Evolutionary conservation across 2,329 filamentous ascomycete genomes (phyloP), one percentile per base, ranked within the genome.

Genomic region (Pyrenochaeta sp.): DNA sequence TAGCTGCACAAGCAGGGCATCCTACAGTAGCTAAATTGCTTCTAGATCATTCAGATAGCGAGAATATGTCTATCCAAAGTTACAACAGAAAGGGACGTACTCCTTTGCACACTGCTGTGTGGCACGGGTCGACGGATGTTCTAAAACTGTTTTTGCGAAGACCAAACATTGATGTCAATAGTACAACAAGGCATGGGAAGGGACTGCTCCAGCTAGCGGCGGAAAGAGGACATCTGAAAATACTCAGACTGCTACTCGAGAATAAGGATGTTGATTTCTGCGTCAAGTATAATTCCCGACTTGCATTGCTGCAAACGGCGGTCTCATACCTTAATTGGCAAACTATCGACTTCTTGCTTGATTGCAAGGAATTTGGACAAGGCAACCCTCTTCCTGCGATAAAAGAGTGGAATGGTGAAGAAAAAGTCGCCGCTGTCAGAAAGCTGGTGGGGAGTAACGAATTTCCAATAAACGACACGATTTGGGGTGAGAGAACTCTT

Each of bases 111-210:
- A 2, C 1, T 1, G 45, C 51, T 20, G 21, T 3, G 17, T 0
- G 0, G 1, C 36, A 12, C 1, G 17, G 7, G 4, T 35, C 45
- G 2, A 27, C 21, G 2, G 36, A 50, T 10, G 1, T 30, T 1
- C 27, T 50, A 18, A 10, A 1, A 20, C 2, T 21, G 11, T 29
- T 54, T 9, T 3, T 54, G 15, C 23, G 14, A 1, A 3, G 32
- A 10, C 11, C 11, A 2, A 12, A 46, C 1, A 32, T 54, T 18
- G 11, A 50, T 3, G 35, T 54, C 7, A 42, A 54, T 7, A 2
- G 1, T 1, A 1, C 0, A 1, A 3, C 17, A 6, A 0, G 0
- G 1, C 10, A 1, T 1, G 1, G 3, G 0, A 0, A 0, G 1
- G 45, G 1, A n/a, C 33, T 35, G 4, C n/a, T 54, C 3, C 6